Conservation (phyloP, 2,329 filamentous ascomycete species). For the Claviceps sp. region DNA sequence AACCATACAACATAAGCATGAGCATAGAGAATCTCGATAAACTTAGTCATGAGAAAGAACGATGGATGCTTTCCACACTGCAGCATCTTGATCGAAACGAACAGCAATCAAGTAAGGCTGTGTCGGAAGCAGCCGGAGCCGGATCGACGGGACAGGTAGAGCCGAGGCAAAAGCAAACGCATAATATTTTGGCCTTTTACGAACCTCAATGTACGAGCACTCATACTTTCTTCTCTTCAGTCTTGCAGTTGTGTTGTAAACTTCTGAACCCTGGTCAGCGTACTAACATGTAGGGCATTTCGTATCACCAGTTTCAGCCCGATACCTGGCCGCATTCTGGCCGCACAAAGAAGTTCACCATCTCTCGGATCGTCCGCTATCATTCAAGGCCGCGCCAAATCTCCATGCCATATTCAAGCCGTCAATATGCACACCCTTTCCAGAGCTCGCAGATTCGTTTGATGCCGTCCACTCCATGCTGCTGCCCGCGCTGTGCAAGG, state of each 20-base stretch:
- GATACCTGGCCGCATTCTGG: neutral
- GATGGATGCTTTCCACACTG: constrained; percentile 47
- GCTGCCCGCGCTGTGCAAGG: constrained; percentile 43
- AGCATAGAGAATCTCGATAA: neutral
- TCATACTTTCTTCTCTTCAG: neutral
- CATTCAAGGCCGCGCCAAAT: constrained; percentile 1
- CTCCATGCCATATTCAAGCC: constrained; percentile 1
- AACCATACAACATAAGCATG: neutral
- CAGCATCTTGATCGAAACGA: constrained; percentile 27
- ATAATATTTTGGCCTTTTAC: constrained; percentile 31
- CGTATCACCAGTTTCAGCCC: neutral
- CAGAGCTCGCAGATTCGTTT: constrained; percentile 29
- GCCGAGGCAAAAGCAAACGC: constrained; percentile 12
- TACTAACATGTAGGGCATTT: neutral
- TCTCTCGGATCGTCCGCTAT: constrained; percentile 3
- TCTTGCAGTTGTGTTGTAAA: neutral
- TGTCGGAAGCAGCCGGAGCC: neutral
- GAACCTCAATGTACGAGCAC: constrained; percentile 31
- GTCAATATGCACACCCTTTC: constrained; percentile 8
- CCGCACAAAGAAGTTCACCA: constrained; percentile 2
- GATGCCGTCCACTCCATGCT: constrained; percentile 37
- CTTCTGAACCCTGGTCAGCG: neutral
- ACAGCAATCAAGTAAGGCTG: neutral
- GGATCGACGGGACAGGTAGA: neutral
- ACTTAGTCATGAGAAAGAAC: constrained; percentile 14